Percentiles rank a stretch among this genome's conserved stretches.
phyloP scores from a whole-genome alignment of 164 flowering plant genomes.

The grape (Vitis vinifera) region ASM3070453v1 NC_081810.1:844501-845000 shows the following conservation, averaged over 20 bases:
- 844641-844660: too few species aligned
- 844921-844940: slow-evolving; percentile 9
- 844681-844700: neutral
- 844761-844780: slow-evolving; percentile 14
- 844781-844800: slow-evolving; percentile 34
- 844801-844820: slow-evolving; percentile 66
- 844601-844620: slow-evolving; percentile 16
- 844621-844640: too few species aligned
- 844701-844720: too few species aligned
- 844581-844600: slow-evolving; percentile 50
- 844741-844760: slow-evolving; percentile 33
- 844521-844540: slow-evolving; percentile 78
- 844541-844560: slow-evolving; percentile 89
- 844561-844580: slow-evolving; percentile 88
- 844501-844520: slow-evolving; percentile 56
- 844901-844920: slow-evolving; percentile 57
- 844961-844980: neutral
- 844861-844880: slow-evolving; percentile 45
- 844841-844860: slow-evolving; percentile 56
- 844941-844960: slow-evolving; percentile 2
- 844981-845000: slow-evolving; percentile 2
- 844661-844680: neutral
- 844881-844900: slow-evolving; percentile 83
- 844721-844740: slow-evolving; percentile 31
- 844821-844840: slow-evolving; percentile 38